phyloP scores from a whole-genome alignment of 305 asterid species.

The Andrographis paniculata region DNA sequence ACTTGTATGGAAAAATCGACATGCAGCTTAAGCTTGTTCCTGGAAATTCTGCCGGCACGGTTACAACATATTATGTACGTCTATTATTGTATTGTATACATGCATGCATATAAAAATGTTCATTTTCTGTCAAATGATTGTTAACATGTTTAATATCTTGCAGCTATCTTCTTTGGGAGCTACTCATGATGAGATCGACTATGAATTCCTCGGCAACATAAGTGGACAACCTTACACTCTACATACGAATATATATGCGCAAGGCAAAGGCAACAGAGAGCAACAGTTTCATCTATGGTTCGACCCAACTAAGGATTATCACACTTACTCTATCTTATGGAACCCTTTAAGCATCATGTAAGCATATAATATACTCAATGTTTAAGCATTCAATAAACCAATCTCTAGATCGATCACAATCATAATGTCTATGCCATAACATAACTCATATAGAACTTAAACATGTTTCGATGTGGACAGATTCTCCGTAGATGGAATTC shows the following conservation, averaged over 20 bases:
- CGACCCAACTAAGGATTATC: slow-evolving; percentile 45
- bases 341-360: slow-evolving; percentile 37
- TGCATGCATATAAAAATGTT: no score
- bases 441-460: no score
- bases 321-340: slow-evolving; percentile 50
- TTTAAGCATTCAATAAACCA: not conserved
- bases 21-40: slow-evolving; percentile 5
- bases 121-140: no score
- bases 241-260: slow-evolving; percentile 37
- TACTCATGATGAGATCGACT: slow-evolving; percentile 4
- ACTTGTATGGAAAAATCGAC: slow-evolving; percentile 5
- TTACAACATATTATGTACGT: not conserved
- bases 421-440: no score
- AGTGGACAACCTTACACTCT: slow-evolving; percentile 10
- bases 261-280: slow-evolving; percentile 43
- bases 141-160: no score
- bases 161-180: slow-evolving; percentile 3
- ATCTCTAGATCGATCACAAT: not conserved
- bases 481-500: slow-evolving; percentile 23
- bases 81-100: not conserved
- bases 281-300: slow-evolving; percentile 53
- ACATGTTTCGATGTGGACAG: slow-evolving; percentile 7
- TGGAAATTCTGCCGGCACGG: slow-evolving; percentile 5
- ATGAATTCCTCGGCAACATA: not conserved
- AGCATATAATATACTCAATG: not conserved